Conservation (phyloP, 192 early-diverging fungal genomes). For the Diversispora eburnea region DNA sequence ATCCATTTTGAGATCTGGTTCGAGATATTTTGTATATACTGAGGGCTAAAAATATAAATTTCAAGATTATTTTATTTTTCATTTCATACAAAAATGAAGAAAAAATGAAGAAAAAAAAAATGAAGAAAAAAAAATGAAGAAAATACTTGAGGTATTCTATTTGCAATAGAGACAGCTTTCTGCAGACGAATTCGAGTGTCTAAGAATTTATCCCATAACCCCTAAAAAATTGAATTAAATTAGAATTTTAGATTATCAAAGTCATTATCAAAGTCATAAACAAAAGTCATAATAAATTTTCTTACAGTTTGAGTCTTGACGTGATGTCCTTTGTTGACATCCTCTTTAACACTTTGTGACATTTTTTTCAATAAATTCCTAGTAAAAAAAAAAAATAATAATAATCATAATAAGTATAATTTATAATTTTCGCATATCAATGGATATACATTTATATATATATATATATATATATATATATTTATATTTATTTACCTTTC, state of each 20-base stretch:
- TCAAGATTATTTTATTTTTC: too few species aligned
- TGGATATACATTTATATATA: too few species aligned
- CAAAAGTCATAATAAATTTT: neutral
- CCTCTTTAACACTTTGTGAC: constrained; percentile 67
- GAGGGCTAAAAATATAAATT: constrained; percentile 19
- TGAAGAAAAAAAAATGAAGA: constrained; percentile 38
- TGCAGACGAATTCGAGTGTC: constrained; percentile 88
- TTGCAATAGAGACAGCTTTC: constrained; percentile 68
- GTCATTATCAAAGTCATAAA: neutral
- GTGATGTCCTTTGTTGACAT: constrained; percentile 89
- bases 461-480: too few species aligned
- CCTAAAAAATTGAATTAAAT: constrained; percentile 36
- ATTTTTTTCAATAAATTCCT: constrained; percentile 72
- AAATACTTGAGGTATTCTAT: constrained; percentile 69
- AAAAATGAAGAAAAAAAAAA: constrained; percentile 41
- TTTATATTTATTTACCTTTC: constrained; percentile 52
- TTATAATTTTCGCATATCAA: too few species aligned
- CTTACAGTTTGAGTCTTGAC: constrained; percentile 84
- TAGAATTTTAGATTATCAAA: too few species aligned
- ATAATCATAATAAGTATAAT: too few species aligned
- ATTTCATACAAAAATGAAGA: constrained; percentile 23
- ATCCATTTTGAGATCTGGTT: constrained; percentile 19
- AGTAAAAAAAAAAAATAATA: constrained; percentile 6
- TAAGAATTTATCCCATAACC: constrained; percentile 76
- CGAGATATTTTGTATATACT: constrained; percentile 23